Percentiles rank a stretch among this genome's conserved stretches.
phyloP scores from a whole-genome alignment of 441 rosid genomes.

The Geranium incanum region DNA sequence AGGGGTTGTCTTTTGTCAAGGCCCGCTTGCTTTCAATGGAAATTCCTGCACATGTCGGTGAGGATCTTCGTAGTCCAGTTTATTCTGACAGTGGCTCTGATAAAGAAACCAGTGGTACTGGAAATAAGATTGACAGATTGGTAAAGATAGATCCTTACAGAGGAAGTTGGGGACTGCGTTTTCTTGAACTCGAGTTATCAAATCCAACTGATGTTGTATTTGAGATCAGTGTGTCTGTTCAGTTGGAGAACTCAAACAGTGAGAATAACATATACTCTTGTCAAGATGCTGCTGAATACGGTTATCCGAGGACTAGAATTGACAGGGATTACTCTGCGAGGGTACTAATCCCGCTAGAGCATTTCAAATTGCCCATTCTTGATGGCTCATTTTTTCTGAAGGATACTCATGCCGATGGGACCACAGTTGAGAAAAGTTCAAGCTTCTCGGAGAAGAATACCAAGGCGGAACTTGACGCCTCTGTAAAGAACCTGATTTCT shows the following conservation, averaged over 20 bases:
- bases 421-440: constrained; percentile 33
- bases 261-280: constrained; percentile 41
- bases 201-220: constrained; percentile 93
- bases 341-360: constrained; percentile 89
- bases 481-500: constrained; percentile 79
- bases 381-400: constrained; percentile 76
- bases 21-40: constrained; percentile 97
- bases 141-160: constrained; percentile 85
- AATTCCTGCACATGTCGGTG: constrained; percentile 83
- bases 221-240: constrained; percentile 77
- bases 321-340: constrained; percentile 88
- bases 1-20: constrained; percentile 84
- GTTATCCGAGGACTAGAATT: constrained; percentile 78
- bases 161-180: constrained; percentile 98
- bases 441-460: constrained; percentile 81
- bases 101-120: constrained; percentile 41
- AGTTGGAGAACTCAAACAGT: constrained; percentile 45
- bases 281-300: constrained; percentile 53
- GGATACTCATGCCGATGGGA: constrained; percentile 51
- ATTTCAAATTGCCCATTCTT: constrained; percentile 84
- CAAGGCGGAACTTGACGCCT: constrained; percentile 76
- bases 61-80: constrained; percentile 41
- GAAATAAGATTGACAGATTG: constrained; percentile 57
- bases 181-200: constrained; percentile 85
- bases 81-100: constrained; percentile 22